Evolutionary conservation across 78 protist genomes (phyloP), one percentile per base, ranked within the genome.

Genomic region (Cavenderia fasciculata): DNA sequence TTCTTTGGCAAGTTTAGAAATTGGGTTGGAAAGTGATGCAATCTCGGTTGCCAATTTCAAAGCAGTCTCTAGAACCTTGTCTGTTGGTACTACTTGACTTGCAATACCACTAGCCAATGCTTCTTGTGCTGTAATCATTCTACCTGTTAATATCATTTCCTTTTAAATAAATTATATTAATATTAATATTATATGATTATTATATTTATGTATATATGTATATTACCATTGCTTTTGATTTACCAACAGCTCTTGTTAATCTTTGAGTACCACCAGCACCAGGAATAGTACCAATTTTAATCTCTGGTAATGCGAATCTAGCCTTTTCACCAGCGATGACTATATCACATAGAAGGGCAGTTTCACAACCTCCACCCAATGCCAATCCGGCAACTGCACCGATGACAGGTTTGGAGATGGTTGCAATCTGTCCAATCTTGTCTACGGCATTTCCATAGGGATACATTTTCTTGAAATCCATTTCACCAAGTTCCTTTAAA

Each of bases 291-390:
- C 99, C 99, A 36, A 98, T 92, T 34, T 74, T 85, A 74, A 97
- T 96, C 85, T 98, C 99, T 4, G 99, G 99, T 89, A 96, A 98
- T 10, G 97, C 98, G 61, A 98, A 98, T 25, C 82, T 75, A 14
- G 99, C 99, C 31, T 94, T 87, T 44, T 94, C 97, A 18, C 94
- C 56, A 11, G 97, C 96, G 14, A 94, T 56, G 59, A 97, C 95
- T 4, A 97, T 84, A 68, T 98, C 99, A 85, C 99, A 97, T 68
- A 94, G 89, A 98, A 98, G 93, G 6, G 99, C 99, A 23, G 97
- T 92, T 85, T 98, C 99, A 72, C 98, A 98, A 23, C 99, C 99
- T n/a, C 99, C 99, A 10, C 99, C 99, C 2, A 98, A 77, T n/a
- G 99, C 99, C 63, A 59, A 96, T 29, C 99, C 99, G 61, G 93